A percentile compares a stretch with the other conserved stretches of the same genome.
Evolutionary conservation across 208 protist genomes (phyloP).

Genomic region (Leptomonas seymouri): DNA sequence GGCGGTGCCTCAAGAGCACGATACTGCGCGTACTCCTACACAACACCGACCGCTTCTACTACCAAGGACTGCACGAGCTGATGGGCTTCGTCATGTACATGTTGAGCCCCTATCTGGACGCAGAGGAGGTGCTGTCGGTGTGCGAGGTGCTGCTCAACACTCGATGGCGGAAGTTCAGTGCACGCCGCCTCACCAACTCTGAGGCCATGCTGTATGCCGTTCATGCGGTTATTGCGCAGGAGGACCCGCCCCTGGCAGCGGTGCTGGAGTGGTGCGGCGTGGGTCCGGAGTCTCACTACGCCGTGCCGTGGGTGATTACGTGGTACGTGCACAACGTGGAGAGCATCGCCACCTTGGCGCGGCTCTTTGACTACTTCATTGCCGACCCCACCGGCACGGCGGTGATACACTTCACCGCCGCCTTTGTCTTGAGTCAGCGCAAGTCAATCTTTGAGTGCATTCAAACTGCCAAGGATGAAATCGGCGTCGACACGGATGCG

Average conservation of each 20-base stretch:
- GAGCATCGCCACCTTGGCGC: conserved; percentile 44
- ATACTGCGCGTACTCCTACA: conserved; percentile 62
- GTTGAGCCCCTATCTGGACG: conserved; percentile 37
- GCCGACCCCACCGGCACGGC: conserved; percentile 46
- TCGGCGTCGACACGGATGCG: conserved; percentile 22
- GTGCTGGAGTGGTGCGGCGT: conserved; percentile 71
- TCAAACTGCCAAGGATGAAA: conserved; percentile 31
- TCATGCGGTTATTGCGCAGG: conserved; percentile 67
- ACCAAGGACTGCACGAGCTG: conserved; percentile 88
- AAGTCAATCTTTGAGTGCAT: conserved; percentile 60
- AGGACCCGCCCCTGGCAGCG: conserved; percentile 57
- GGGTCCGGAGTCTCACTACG: conserved; percentile 86
- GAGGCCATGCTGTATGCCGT: conserved; percentile 81
- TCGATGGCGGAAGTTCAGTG: conserved; percentile 65
- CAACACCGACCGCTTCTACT: conserved; percentile 71
- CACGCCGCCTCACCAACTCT: conserved; percentile 48
- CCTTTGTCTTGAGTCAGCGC: conserved; percentile 64
- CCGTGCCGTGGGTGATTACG: conserved; percentile 86
- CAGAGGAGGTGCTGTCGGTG: conserved; percentile 57
- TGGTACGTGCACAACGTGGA: conserved; percentile 79
- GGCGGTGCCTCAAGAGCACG: conserved; percentile 50
- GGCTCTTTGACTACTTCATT: conserved; percentile 83
- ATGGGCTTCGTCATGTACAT: conserved; percentile 85
- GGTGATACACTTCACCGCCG: conserved; percentile 80
- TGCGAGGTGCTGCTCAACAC: conserved; percentile 64